These are phyloP conservation scores for Apostasia ramifera DNA, from an alignment of 106 monocot genomes.

Conservation along the genomic window DNA sequence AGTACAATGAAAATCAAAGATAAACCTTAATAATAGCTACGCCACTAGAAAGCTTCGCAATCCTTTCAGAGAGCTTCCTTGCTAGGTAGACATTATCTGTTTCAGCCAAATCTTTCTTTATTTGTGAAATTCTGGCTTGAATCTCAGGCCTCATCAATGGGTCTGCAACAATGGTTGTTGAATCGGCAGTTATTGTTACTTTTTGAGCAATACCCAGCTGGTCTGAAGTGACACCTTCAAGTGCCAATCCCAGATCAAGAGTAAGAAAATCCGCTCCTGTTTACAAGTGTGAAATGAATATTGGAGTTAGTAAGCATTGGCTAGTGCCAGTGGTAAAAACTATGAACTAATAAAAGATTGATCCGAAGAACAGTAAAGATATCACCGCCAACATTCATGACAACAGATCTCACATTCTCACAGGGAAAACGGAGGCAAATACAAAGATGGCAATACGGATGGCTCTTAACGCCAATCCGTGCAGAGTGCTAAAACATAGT, in stretches of 20 bases:
- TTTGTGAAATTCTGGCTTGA: constrained; percentile 85
- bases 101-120: constrained; percentile 85
- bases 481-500: too few species aligned
- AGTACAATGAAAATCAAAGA: neutral
- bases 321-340: too few species aligned
- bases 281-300: constrained; percentile 3
- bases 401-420: too few species aligned
- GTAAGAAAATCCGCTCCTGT: constrained; percentile 97
- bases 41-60: constrained; percentile 90
- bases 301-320: neutral
- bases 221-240: constrained; percentile 76
- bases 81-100: constrained; percentile 53
- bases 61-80: constrained; percentile 77
- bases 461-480: too few species aligned
- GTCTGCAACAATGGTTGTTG: constrained; percentile 88
- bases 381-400: too few species aligned
- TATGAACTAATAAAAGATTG: too few species aligned
- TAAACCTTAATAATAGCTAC: constrained; percentile 89
- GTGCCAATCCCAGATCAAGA: constrained; percentile 69
- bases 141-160: constrained; percentile 79
- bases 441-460: too few species aligned
- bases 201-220: constrained; percentile 88
- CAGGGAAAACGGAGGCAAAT: too few species aligned
- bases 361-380: too few species aligned
- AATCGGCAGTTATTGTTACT: constrained; percentile 72